These are phyloP conservation scores for Aspergillus sclerotiicarbonarius DNA, from an alignment of 495 filamentous ascomycete genomes.

Conservation along the genomic window DNA sequence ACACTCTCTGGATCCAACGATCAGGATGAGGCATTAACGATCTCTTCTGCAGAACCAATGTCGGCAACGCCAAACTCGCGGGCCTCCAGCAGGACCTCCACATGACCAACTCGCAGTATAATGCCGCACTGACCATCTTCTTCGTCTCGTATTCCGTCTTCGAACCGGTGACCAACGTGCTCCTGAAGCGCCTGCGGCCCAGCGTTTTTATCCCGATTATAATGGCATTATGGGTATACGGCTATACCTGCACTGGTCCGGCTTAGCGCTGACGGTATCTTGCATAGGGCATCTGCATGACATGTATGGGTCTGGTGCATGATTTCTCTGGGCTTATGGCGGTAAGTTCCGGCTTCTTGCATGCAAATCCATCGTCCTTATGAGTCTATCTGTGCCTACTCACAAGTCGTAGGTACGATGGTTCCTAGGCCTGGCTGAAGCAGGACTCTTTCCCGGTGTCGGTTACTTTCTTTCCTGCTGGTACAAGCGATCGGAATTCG, in stretches of 20 bases:
- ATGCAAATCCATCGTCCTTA: not conserved
- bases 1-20: not conserved
- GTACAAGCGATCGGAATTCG: slow-evolving; percentile 81
- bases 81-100: slow-evolving; percentile 62
- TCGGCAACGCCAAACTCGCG: slow-evolving; percentile 86
- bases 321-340: slow-evolving; percentile 79
- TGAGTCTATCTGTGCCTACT: not conserved
- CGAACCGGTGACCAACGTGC: slow-evolving; percentile 83
- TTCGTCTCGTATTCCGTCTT: slow-evolving; percentile 89
- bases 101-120: slow-evolving; percentile 71
- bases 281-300: slow-evolving; percentile 74
- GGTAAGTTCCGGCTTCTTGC: slow-evolving; percentile 22
- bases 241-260: not conserved
- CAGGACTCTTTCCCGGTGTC: slow-evolving; percentile 82
- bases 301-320: slow-evolving; percentile 76
- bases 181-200: slow-evolving; percentile 73
- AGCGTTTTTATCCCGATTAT: slow-evolving; percentile 67
- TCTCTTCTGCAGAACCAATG: slow-evolving; percentile 55
- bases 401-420: slow-evolving; percentile 53
- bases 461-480: slow-evolving; percentile 88
- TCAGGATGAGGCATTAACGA: not conserved
- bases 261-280: not conserved
- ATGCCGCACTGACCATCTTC: slow-evolving; percentile 77
- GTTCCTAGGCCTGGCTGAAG: slow-evolving; percentile 83
- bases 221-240: slow-evolving; percentile 54